Evolutionary conservation across 495 filamentous ascomycete species (phyloP), one percentile per base, ranked within the genome.

Genomic region (Bacidia gigantensis): DNA sequence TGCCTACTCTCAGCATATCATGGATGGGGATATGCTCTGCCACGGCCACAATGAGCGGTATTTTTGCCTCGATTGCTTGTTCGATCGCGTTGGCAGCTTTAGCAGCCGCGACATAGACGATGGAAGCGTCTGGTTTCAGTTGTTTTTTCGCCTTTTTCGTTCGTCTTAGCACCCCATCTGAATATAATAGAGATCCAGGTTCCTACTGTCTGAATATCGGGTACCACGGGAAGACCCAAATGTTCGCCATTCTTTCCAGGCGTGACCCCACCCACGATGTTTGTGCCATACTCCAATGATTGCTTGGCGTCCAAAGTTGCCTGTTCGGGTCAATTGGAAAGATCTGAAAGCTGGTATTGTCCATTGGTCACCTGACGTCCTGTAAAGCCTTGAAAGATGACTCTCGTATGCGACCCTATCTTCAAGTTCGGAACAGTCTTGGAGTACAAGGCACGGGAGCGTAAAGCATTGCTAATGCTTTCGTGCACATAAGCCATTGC

Each of bases 21-120:
- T 93, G 86, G 32, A 93, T 64, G 3, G 89, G 87, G 49, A 95
- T 87, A 64, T 95, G 89, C 63, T 95, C 89, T 1, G 89, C 89
- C 40, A 95, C 89, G 10, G 87, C 85, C 3, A 94, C 86, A 49
- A 95, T 81, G 2, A 94, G 73, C 11, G 87, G 85, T 7, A 95
- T 84, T 60, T 92, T 86, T 2, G 86, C 87, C 57, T 86, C 87
- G 48, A 95, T 87, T 0, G 89, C 87, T 60, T 94, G 86, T 60
- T 89, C 82, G 60, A 95, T 93, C 7, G 89, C 89, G 35, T 67
- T 67, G 1, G 81, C 72, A 3, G 88, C 87, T 54, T 86, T 78
- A 48, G 82, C 77, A 20, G 88, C 88, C 1, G 88, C 80, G 14
- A 94, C 88, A 58, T 88, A 94, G 21, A 95, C 83, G 2, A 81